A percentile compares a stretch with the other conserved stretches of the same genome.
phyloP scores from a whole-genome alignment of 768 basidiomycete genomes.

The Leucosporidium scottii region DNA sequence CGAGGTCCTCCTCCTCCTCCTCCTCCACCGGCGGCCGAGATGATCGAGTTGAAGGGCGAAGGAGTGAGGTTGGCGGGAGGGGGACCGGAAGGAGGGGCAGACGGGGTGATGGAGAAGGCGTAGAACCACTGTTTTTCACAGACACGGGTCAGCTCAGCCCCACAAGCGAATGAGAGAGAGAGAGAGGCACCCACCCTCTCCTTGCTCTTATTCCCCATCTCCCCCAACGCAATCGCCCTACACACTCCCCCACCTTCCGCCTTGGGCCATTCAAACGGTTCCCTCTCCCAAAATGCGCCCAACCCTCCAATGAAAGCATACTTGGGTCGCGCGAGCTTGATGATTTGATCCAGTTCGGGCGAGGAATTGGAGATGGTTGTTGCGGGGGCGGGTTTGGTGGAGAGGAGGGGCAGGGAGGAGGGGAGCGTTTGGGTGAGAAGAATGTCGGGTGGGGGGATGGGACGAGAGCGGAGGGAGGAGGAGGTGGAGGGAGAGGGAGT shows the following conservation, averaged over 20 bases:
- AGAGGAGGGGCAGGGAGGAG: constrained; percentile 55
- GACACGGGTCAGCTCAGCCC: not conserved
- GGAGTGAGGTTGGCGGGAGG: constrained; percentile 57
- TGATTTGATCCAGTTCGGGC: constrained; percentile 58
- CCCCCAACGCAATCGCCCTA: constrained; percentile 81
- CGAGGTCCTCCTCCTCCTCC: constrained; percentile 34
- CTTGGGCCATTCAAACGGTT: constrained; percentile 74
- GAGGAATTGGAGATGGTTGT: constrained; percentile 46
- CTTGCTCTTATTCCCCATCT: constrained; percentile 67
- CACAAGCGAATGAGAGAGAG: not conserved
- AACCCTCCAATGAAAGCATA: constrained; percentile 77
- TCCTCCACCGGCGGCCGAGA: constrained; percentile 35
- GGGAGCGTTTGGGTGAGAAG: constrained; percentile 77
- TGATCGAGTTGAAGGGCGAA: constrained; percentile 25
- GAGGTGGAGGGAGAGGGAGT: constrained; percentile 62
- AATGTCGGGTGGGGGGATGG: constrained; percentile 67
- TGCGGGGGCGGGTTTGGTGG: constrained; percentile 51
- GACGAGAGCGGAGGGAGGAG: constrained; percentile 54
- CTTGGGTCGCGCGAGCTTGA: constrained; percentile 55
- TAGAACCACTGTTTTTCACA: constrained; percentile 75
- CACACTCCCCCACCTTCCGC: constrained; percentile 48
- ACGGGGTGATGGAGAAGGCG: constrained; percentile 75
- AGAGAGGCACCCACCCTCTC: constrained; percentile 60
- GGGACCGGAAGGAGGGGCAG: constrained; percentile 38
- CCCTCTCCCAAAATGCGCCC: constrained; percentile 86